Conservation (phyloP, 169 alveolate genomes). For the Eimeria brunetti region DNA sequence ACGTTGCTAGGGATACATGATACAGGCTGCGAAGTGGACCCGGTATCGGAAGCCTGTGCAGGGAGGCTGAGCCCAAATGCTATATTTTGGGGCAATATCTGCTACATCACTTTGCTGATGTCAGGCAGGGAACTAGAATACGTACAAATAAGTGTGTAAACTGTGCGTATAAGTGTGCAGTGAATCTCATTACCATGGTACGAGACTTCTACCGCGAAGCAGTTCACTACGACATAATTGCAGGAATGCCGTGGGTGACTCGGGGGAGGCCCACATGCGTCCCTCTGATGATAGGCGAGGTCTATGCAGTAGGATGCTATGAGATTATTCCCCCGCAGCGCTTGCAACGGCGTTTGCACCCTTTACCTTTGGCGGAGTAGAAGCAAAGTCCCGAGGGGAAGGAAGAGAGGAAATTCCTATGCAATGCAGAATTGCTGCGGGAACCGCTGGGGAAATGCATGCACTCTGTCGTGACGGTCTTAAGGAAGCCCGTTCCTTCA, state of each 20-base stretch:
- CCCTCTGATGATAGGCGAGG: neutral
- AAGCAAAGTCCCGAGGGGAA: neutral
- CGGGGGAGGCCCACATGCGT: neutral
- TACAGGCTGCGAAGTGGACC: neutral
- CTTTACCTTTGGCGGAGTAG: neutral
- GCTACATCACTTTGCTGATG: neutral
- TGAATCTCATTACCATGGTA: neutral
- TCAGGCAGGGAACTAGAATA: neutral
- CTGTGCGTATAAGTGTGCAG: neutral
- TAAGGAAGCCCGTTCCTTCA: neutral
- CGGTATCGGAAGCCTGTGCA: neutral
- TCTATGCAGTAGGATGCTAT: neutral
- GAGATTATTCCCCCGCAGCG: neutral
- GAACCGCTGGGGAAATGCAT: neutral
- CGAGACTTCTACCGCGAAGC: too few relatives aligned
- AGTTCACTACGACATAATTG: neutral
- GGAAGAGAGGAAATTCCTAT: neutral
- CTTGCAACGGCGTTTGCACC: neutral
- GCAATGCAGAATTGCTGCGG: neutral
- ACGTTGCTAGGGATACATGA: neutral
- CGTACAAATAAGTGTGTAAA: neutral
- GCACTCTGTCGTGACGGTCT: neutral
- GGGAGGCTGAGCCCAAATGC: neutral
- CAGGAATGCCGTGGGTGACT: neutral
- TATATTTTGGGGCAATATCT: neutral